Base-by-base conservation (phyloP, 2,329 filamentous ascomycete genomes). In the Escovopsis sp. region DNA sequence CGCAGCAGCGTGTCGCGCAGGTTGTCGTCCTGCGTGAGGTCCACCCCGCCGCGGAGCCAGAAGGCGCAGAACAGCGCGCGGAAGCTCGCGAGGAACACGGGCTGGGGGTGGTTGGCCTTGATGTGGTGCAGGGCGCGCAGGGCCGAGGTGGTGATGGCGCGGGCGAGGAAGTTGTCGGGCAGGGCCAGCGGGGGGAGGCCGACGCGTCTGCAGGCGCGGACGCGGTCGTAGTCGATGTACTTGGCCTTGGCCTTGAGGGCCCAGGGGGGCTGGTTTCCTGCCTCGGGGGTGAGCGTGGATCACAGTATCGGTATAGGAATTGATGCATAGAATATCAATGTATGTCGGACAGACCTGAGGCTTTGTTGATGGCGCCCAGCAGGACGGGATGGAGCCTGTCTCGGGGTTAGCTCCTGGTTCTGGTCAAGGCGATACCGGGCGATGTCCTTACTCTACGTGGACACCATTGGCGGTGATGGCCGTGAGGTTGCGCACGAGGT, bases 201-300 rank as follows among this genome's bases (percentile, higher is more conserved):
- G 32, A 63, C 60, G 15, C 63, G 59, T 23, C 49, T 48, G 1
- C 62, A 54, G 26, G 66, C 59, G 36, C 70, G 62, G 19, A 51
- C 53, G 30, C 55, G 50, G 53, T 76, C 70, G 46, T 54, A 53
- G 10, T 39, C 28, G 39, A 70, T 65, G 53, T 85, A 80, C 1
- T 54, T 58, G 19, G 72, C 77, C 64, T 88, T 88, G 36, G 75
- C 77, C 2, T 77, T 73, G 28, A 84, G 65, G 0, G 67, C 67
- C 80, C 82, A 87, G 1, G 85, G 84, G 0, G 84, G 83, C 49
- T 75, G 75, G 59, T 91, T 89, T 40, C 81, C 80, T 75, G 49
- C 26, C 9, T 4, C 7, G 18, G 9, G 19, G 12, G 4, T 43
- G n/a, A 19, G 40, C 39, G 15, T 34, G 19, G 11, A 23, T 12